Evolutionary conservation across 352 stramenopile genomes (phyloP).

Genomic region (Pythium phragmitis): DNA sequence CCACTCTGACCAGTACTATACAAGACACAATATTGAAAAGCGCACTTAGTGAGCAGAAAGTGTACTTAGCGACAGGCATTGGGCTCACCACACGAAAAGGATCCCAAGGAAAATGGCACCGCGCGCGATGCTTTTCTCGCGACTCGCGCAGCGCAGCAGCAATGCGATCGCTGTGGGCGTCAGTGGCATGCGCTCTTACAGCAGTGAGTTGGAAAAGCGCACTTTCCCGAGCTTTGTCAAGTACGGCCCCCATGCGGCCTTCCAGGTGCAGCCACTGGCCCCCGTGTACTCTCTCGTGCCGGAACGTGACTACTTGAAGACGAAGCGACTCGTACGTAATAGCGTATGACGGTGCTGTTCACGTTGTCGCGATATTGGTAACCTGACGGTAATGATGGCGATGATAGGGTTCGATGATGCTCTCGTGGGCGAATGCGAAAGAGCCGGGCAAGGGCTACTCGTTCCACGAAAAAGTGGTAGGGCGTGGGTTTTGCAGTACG

Average conservation of each 20-base stretch:
- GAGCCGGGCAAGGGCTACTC: slow-evolving; percentile 66
- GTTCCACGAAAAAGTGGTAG: slow-evolving; percentile 81
- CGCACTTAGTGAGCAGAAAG: slow-evolving; percentile 7
- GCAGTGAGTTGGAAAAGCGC: slow-evolving; percentile 33
- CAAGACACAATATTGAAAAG: slow-evolving; percentile 13
- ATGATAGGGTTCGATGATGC: slow-evolving; percentile 72
- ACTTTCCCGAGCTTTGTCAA: slow-evolving; percentile 76
- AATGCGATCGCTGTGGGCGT: neutral
- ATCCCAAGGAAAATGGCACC: slow-evolving; percentile 1
- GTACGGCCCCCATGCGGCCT: slow-evolving; percentile 72
- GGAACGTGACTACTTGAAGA: slow-evolving; percentile 75
- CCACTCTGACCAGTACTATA: neutral
- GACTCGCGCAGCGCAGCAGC: slow-evolving; percentile 9
- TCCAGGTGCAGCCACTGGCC: slow-evolving; percentile 67
- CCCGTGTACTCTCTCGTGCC: slow-evolving; percentile 55
- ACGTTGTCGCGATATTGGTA: neutral
- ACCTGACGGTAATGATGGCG: neutral
- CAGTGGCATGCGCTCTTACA: slow-evolving; percentile 4
- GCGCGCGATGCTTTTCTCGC: slow-evolving; percentile 17
- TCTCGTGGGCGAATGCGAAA: slow-evolving; percentile 76
- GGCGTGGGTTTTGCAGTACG: too few species aligned
- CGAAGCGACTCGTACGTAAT: slow-evolving; percentile 60
- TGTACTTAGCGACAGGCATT: neutral
- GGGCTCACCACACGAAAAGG: neutral
- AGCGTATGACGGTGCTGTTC: neutral